These are phyloP conservation scores for Starmera stellimalicola DNA, from an alignment of 1,139 yeast genomes.

Conservation along the genomic window DNA sequence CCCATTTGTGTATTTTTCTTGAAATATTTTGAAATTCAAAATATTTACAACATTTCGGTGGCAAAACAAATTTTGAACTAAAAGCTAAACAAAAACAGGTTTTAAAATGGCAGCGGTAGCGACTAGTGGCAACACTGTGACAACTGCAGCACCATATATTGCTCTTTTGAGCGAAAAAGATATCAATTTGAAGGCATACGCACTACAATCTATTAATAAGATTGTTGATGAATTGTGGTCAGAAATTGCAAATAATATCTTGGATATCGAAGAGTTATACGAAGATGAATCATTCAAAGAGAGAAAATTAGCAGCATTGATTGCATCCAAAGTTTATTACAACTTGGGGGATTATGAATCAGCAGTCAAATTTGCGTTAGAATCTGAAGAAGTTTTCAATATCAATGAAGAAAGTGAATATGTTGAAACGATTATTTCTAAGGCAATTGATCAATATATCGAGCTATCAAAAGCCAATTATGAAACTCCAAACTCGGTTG, in stretches of 20 bases:
- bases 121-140: constrained; percentile 13
- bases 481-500: constrained; percentile 24
- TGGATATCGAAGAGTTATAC: constrained; percentile 80
- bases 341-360: constrained; percentile 91
- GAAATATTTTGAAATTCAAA: no score
- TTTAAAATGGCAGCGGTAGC: constrained; percentile 46
- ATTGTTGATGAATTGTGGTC: constrained; percentile 95
- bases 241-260: constrained; percentile 84
- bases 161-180: constrained; percentile 85
- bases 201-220: constrained; percentile 70
- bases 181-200: constrained; percentile 67
- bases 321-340: constrained; percentile 90
- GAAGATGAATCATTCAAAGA: constrained; percentile 76
- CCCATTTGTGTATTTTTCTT: no score
- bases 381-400: constrained; percentile 76
- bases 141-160: constrained; percentile 82
- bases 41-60: no score
- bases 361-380: constrained; percentile 80
- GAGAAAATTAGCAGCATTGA: constrained; percentile 79
- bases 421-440: constrained; percentile 87
- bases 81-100: neutral
- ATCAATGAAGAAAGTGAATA: constrained; percentile 70
- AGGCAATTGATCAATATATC: constrained; percentile 81
- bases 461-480: constrained; percentile 49
- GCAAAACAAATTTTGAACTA: no score